Evolutionary conservation across 2,329 filamentous ascomycete genomes (phyloP).

Genomic region (Epichloe glyceriae): DNA sequence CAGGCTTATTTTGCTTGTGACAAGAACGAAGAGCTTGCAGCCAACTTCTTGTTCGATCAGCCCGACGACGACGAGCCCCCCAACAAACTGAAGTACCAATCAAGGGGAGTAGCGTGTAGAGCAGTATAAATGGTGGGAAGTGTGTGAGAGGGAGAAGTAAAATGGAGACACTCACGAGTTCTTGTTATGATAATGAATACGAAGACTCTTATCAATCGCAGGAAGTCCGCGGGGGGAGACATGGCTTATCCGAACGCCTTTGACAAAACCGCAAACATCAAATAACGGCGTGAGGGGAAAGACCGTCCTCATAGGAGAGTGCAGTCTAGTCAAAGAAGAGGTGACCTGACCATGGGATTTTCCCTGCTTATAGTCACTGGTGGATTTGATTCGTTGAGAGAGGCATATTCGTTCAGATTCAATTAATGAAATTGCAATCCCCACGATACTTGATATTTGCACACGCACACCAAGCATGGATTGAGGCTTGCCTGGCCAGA

Average conservation of each 20-base stretch:
- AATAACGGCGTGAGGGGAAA: background rate
- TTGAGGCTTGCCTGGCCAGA: too few species aligned
- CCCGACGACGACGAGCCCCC: conserved; percentile 66
- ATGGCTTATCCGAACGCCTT: background rate
- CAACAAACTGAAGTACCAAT: conserved; percentile 25
- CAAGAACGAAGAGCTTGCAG: conserved; percentile 97
- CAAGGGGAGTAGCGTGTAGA: background rate
- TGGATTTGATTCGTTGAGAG: background rate
- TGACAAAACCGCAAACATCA: background rate
- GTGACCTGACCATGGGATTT: background rate
- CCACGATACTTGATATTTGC: too few species aligned
- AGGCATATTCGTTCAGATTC: background rate
- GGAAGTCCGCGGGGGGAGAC: background rate
- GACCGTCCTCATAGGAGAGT: background rate
- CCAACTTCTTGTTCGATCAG: conserved; percentile 97
- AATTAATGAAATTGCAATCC: background rate
- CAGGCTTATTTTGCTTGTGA: conserved; percentile 99
- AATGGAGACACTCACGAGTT: background rate
- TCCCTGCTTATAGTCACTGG: background rate
- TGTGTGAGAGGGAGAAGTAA: background rate
- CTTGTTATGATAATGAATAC: conserved; percentile 5
- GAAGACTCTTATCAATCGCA: background rate
- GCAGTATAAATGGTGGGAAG: background rate
- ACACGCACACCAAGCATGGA: too few species aligned
- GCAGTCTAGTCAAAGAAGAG: background rate